Evolutionary conservation across 2,329 filamentous ascomycete genomes (phyloP).

Genomic region (Penicillium sp.): DNA sequence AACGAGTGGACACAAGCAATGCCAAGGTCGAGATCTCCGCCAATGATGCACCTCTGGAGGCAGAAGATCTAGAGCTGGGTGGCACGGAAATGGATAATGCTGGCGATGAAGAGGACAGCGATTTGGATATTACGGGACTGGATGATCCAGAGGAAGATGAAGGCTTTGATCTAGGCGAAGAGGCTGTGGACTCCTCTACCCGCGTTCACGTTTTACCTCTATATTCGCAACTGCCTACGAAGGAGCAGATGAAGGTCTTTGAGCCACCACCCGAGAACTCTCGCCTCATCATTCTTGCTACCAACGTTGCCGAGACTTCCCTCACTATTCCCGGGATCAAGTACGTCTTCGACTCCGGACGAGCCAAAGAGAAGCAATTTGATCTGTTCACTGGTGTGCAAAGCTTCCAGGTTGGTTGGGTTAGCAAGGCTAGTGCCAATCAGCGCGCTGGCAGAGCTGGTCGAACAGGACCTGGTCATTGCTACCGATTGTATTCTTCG

Average conservation of each 20-base stretch:
- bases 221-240: conserved; percentile 85
- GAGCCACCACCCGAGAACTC: conserved; percentile 75
- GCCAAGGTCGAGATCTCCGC: conserved; percentile 70
- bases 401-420: conserved; percentile 91
- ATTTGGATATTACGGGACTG: conserved; percentile 56
- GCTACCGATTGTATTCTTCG: conserved; percentile 89
- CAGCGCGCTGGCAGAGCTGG: conserved; percentile 91
- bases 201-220: conserved; percentile 84
- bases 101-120: conserved; percentile 49
- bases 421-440: conserved; percentile 91
- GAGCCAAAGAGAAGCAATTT: conserved; percentile 87
- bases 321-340: conserved; percentile 91
- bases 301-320: conserved; percentile 95
- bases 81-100: conserved; percentile 45
- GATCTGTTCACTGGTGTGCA: conserved; percentile 86
- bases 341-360: conserved; percentile 92
- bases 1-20: conserved; percentile 47
- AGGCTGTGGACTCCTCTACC: conserved; percentile 54
- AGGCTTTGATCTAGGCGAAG: conserved; percentile 62
- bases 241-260: conserved; percentile 86
- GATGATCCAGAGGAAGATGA: conserved; percentile 57
- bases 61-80: conserved; percentile 81
- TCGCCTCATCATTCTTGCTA: conserved; percentile 81
- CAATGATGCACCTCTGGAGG: conserved; percentile 70
- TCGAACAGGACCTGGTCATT: conserved; percentile 91